A percentile compares a stretch with the other conserved stretches of the same genome.
Evolutionary conservation across 306 rosid species (phyloP).

Genomic region (Hippophae rhamnoides): DNA sequence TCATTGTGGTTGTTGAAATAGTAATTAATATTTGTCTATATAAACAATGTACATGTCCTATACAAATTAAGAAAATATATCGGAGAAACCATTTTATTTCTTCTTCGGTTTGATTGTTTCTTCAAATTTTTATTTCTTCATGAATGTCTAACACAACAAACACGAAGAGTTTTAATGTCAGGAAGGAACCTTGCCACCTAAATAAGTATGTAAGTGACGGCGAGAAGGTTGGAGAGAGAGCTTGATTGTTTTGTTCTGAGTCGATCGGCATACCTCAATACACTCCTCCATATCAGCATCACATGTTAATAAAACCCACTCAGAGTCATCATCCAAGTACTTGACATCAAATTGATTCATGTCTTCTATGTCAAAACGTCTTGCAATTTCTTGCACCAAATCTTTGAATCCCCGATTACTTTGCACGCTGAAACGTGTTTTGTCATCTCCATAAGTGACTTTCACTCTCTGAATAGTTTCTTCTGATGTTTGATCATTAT

Average conservation of each 20-base stretch:
- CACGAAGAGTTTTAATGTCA: conserved; percentile 13
- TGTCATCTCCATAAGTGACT: conserved; percentile 67
- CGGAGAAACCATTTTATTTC: no score
- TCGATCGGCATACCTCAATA: conserved; percentile 59
- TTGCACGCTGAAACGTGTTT: conserved; percentile 61
- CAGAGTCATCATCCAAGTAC: conserved; percentile 88
- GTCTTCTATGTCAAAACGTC: conserved; percentile 51
- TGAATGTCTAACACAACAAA: neutral
- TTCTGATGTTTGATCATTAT: conserved; percentile 11
- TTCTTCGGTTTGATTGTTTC: no score
- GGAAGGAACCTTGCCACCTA: conserved; percentile 8
- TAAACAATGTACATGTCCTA: no score
- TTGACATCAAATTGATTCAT: conserved; percentile 52
- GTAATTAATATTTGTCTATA: no score
- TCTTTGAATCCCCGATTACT: conserved; percentile 37
- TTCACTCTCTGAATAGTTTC: conserved; percentile 45
- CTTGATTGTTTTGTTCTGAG: conserved; percentile 48
- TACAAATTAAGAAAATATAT: no score
- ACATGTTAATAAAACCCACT: conserved; percentile 85
- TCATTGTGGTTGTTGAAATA: no score
- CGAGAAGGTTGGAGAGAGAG: conserved; percentile 53
- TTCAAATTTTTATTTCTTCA: neutral
- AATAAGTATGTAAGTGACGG: neutral
- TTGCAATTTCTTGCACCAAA: conserved; percentile 52
- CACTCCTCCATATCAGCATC: conserved; percentile 91